Percentiles rank a stretch among this genome's conserved stretches.
phyloP scores from a whole-genome alignment of 2,329 filamentous ascomycete genomes.

The Nigrograna mackinnonii region DNA sequence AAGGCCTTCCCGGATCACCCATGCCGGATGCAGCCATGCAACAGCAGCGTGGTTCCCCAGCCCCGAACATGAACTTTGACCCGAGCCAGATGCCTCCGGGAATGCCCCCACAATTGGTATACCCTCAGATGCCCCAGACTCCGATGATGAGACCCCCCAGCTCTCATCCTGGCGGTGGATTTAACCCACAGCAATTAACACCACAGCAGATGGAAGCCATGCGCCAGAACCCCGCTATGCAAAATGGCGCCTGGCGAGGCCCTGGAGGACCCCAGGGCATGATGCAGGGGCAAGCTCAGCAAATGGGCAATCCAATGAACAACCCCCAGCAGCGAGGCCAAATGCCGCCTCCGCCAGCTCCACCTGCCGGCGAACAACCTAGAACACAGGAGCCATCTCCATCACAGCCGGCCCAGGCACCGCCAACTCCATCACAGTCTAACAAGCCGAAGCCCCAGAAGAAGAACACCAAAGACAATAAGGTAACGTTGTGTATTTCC shows the following conservation, averaged over 20 bases:
- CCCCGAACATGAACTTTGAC: conserved; percentile 58
- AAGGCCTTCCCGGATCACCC: conserved; percentile 68
- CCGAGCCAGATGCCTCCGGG: conserved; percentile 52
- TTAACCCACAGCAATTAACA: conserved; percentile 67
- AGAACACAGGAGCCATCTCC: conserved; percentile 53
- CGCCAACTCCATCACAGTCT: conserved; percentile 74
- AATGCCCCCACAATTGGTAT: conserved; percentile 41
- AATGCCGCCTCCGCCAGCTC: conserved; percentile 54
- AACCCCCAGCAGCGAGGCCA: conserved; percentile 73
- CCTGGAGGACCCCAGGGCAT: conserved; percentile 49
- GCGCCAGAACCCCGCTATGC: conserved; percentile 40
- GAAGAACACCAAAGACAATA: conserved; percentile 70
- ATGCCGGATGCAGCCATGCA: conserved; percentile 71
- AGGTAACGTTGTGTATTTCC: conserved; percentile 59
- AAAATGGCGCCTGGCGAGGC: conserved; percentile 39
- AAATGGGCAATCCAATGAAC: conserved; percentile 58
- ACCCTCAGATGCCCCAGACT: conserved; percentile 37
- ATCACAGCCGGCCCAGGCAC: conserved; percentile 55
- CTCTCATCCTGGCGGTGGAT: conserved; percentile 58
- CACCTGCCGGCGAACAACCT: conserved; percentile 43
- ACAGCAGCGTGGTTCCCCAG: conserved; percentile 64
- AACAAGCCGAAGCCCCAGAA: conserved; percentile 79
- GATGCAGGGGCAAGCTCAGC: conserved; percentile 59
- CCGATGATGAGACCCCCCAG: conserved; percentile 60
- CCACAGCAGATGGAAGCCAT: conserved; percentile 57